These are phyloP conservation scores for Colletotrichum tropicicola DNA, from an alignment of 2,329 filamentous ascomycete species.

Conservation along the genomic window DNA sequence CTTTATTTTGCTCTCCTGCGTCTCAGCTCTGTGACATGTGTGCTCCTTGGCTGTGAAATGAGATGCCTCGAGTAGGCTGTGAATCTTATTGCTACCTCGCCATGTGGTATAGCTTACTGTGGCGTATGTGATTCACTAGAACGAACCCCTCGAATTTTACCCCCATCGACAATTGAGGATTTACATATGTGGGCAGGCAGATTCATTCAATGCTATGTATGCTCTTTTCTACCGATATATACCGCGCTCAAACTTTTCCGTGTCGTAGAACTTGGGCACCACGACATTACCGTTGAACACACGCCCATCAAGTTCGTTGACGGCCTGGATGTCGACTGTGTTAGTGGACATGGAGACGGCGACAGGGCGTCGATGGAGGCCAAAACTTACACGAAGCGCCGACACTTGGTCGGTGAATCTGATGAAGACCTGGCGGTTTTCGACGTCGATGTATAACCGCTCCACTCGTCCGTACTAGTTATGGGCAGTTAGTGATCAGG, in stretches of 20 bases:
- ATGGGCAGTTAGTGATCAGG: conserved; percentile 13
- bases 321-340: conserved; percentile 68
- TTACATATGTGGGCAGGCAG: too few species aligned
- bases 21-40: background rate
- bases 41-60: too few species aligned
- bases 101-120: too few species aligned
- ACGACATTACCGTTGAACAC: conserved; percentile 91
- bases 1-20: background rate
- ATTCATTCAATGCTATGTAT: too few species aligned
- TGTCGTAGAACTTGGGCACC: conserved; percentile 82
- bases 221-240: conserved; percentile 55
- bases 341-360: too few species aligned
- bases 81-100: too few species aligned
- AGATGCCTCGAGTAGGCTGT: too few species aligned
- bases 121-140: too few species aligned
- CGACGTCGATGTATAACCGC: conserved; percentile 77
- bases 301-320: conserved; percentile 88
- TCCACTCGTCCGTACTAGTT: conserved; percentile 82
- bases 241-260: conserved; percentile 81
- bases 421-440: conserved; percentile 81
- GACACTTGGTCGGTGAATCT: conserved; percentile 89
- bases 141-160: too few species aligned
- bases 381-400: conserved; percentile 80
- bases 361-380: too few species aligned
- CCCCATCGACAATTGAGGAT: too few species aligned